Conservation (phyloP, 129 eudicot genomes). For the Centrapalus pauciflorus region DNA sequence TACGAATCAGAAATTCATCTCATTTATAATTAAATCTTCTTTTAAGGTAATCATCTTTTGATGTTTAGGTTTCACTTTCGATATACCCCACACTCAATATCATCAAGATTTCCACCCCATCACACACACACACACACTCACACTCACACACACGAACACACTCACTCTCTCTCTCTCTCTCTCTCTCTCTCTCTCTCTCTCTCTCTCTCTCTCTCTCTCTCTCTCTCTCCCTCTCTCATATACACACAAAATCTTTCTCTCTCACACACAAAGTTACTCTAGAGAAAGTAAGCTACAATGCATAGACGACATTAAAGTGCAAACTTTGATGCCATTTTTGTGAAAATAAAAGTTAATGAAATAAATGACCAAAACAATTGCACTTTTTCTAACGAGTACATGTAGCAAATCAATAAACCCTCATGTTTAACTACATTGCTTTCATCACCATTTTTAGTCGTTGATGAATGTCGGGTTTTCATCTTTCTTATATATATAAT, state of each 20-base stretch:
- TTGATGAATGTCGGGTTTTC: too few species aligned
- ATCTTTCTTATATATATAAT: not conserved
- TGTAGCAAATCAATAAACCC: not conserved
- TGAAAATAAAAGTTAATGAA: constrained; percentile 19
- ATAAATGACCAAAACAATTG: constrained; percentile 20
- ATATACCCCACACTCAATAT: constrained; percentile 17
- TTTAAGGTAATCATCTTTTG: not conserved
- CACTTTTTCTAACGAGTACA: not conserved
- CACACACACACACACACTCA: not conserved
- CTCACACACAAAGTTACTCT: constrained; percentile 1
- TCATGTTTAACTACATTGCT: not conserved
- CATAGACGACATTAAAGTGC: constrained; percentile 15
- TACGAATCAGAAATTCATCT: not conserved
- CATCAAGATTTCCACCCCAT: constrained; percentile 20
- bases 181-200: not conserved
- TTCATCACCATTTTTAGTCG: too few species aligned
- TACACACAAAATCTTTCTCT: not conserved
- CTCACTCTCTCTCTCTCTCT: too few species aligned
- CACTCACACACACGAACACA: too few species aligned
- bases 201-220: not conserved
- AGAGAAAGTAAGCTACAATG: constrained; percentile 14
- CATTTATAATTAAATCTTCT: not conserved
- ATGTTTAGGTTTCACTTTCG: constrained; percentile 24
- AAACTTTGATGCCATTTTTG: constrained; percentile 20
- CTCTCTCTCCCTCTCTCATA: constrained; percentile 14